Conservation (phyloP, 2,329 filamentous ascomycete genomes). For the Exserohilum turcica region DNA sequence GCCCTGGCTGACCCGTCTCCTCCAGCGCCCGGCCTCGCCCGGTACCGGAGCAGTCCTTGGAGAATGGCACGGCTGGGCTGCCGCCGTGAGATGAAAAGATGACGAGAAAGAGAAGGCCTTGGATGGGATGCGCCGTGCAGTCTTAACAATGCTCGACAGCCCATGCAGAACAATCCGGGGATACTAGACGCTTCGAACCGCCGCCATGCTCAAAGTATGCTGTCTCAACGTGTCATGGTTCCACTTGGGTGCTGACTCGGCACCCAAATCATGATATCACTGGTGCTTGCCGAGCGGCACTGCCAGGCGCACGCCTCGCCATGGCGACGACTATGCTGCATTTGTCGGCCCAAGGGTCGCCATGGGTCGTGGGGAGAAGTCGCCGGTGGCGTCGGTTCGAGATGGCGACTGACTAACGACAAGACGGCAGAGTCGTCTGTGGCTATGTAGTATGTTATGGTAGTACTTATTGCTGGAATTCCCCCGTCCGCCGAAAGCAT, state of each 20-base stretch:
- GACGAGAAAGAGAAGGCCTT: neutral
- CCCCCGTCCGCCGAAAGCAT: conserved; percentile 15
- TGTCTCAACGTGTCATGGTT: conserved; percentile 24
- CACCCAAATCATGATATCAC: conserved; percentile 18
- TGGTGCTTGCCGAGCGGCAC: conserved; percentile 15
- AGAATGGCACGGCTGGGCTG: no score
- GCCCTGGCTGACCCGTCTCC: no score
- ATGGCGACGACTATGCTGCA: conserved; percentile 20
- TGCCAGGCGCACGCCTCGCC: conserved; percentile 18
- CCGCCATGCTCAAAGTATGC: conserved; percentile 20
- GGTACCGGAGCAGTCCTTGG: no score
- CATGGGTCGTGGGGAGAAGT: conserved; percentile 11
- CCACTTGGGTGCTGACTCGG: conserved; percentile 28
- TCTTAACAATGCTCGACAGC: conserved; percentile 20
- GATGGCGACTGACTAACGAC: conserved; percentile 11
- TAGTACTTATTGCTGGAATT: conserved; percentile 29
- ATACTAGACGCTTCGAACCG: conserved; percentile 22
- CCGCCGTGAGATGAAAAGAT: neutral
- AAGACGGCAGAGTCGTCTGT: conserved; percentile 4
- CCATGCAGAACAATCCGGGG: conserved; percentile 14
- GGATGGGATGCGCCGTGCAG: conserved; percentile 4
- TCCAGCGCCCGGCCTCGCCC: no score
- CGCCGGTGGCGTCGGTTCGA: conserved; percentile 12
- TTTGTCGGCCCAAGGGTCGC: conserved; percentile 18
- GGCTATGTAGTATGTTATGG: conserved; percentile 5